Conservation (phyloP, 192 early-diverging fungal species). For the Chytriomyces hyalinus region DNA sequence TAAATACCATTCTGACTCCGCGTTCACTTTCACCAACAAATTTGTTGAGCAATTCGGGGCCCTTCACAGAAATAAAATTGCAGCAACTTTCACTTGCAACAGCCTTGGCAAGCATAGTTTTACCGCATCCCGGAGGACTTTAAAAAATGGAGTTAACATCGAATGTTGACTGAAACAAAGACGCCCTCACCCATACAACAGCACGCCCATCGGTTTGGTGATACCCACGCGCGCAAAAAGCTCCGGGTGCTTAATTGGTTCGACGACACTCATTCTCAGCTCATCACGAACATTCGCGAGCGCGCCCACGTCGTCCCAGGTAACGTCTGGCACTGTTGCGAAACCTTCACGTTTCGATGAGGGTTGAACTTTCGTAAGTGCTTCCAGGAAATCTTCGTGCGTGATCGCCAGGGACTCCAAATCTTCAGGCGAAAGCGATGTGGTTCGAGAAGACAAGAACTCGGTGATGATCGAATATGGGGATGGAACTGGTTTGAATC, state of each 20-base stretch:
- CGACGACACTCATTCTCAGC: slow-evolving; percentile 92
- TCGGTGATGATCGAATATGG: slow-evolving; percentile 64
- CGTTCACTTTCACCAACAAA: slow-evolving; percentile 99
- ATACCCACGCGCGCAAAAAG: slow-evolving; percentile 89
- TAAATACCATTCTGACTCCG: slow-evolving; percentile 93
- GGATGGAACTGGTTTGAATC: slow-evolving; percentile 29
- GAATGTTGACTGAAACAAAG: neutral
- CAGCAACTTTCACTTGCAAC: slow-evolving; percentile 97
- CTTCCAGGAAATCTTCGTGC: slow-evolving; percentile 83
- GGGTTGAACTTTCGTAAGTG: slow-evolving; percentile 90
- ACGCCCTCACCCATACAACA: slow-evolving; percentile 78
- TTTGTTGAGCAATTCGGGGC: slow-evolving; percentile 97
- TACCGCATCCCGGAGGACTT: slow-evolving; percentile 93
- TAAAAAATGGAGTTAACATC: neutral
- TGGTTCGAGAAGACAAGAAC: slow-evolving; percentile 73
- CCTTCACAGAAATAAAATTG: slow-evolving; percentile 99
- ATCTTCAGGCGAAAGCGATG: slow-evolving; percentile 78
- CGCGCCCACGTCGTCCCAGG: slow-evolving; percentile 97
- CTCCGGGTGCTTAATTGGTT: slow-evolving; percentile 92
- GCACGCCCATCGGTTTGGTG: slow-evolving; percentile 86
- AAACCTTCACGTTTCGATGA: slow-evolving; percentile 98
- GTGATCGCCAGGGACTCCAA: slow-evolving; percentile 83
- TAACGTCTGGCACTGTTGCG: slow-evolving; percentile 94
- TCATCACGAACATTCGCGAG: slow-evolving; percentile 84
- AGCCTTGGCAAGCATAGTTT: slow-evolving; percentile 96